These are phyloP conservation scores for Zalerion maritima DNA, from an alignment of 495 filamentous ascomycete species.

Conservation along the genomic window DNA sequence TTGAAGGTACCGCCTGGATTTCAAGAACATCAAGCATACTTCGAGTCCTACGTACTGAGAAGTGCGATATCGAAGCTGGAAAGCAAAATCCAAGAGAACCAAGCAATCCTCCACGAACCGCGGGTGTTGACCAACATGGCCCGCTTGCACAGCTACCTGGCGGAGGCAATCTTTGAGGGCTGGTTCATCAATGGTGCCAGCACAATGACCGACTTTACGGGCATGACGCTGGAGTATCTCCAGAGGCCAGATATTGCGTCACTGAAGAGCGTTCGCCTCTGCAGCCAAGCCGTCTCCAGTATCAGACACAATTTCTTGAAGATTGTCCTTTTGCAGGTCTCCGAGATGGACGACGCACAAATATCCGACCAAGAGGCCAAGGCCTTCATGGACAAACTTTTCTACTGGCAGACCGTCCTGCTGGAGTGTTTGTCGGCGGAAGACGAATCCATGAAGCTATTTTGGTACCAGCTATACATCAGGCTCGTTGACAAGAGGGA, in stretches of 20 bases:
- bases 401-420: conserved; percentile 90
- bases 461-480: conserved; percentile 82
- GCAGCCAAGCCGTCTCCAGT: conserved; percentile 58
- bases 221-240: conserved; percentile 69
- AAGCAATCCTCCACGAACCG: conserved; percentile 61
- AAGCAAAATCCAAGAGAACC: conserved; percentile 53
- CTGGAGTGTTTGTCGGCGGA: conserved; percentile 62
- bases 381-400: conserved; percentile 62
- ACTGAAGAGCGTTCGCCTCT: conserved; percentile 77
- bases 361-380: conserved; percentile 42
- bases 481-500: conserved; percentile 53
- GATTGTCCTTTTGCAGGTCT: conserved; percentile 63
- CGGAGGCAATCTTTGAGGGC: conserved; percentile 85
- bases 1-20: conserved; percentile 85
- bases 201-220: conserved; percentile 73
- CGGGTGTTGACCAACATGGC: conserved; percentile 74
- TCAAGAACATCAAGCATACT: conserved; percentile 84
- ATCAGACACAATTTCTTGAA: conserved; percentile 64
- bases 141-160: conserved; percentile 61
- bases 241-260: conserved; percentile 69
- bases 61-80: conserved; percentile 57
- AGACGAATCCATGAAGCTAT: conserved; percentile 58
- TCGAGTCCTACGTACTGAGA: conserved; percentile 76
- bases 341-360: conserved; percentile 58
- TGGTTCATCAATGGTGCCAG: conserved; percentile 86